These are phyloP conservation scores for Peronospora farinosa DNA, from an alignment of 352 stramenopile species.

Conservation along the genomic window DNA sequence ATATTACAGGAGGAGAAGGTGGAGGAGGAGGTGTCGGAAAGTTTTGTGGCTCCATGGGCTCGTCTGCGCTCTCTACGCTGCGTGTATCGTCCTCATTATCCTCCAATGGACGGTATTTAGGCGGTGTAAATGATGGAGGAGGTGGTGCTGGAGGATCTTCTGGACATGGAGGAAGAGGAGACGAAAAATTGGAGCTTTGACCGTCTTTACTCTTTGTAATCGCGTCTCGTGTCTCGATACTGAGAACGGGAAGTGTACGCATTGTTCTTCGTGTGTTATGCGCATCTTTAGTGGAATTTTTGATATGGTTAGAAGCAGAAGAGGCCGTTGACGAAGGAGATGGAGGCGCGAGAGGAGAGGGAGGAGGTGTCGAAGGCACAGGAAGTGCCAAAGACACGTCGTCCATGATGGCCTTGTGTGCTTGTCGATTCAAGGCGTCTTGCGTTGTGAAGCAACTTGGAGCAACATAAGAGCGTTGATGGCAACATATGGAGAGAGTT, in stretches of 20 bases:
- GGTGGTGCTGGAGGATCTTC: constrained; percentile 59
- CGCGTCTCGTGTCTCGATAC: constrained; percentile 6
- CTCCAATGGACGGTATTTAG: constrained; percentile 59
- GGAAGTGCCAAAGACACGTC: constrained; percentile 15
- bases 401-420: constrained; percentile 2
- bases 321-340: constrained; percentile 15
- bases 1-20: constrained; percentile 30
- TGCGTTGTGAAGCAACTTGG: neutral
- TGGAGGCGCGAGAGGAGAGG: constrained; percentile 21
- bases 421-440: neutral
- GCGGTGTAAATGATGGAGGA: constrained; percentile 54
- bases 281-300: constrained; percentile 9
- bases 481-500: constrained; percentile 1
- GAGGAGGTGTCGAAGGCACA: constrained; percentile 18
- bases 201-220: constrained; percentile 9
- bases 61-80: constrained; percentile 35
- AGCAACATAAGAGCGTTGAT: constrained; percentile 6
- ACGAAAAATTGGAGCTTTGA: constrained; percentile 67
- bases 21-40: constrained; percentile 45
- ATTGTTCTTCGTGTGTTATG: constrained; percentile 3
- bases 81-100: constrained; percentile 46
- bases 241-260: constrained; percentile 3
- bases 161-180: constrained; percentile 61
- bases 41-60: constrained; percentile 24
- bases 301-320: neutral